Evolutionary conservation across 306 rosid species (phyloP).

Genomic region (Cyamopsis tetragonoloba): DNA sequence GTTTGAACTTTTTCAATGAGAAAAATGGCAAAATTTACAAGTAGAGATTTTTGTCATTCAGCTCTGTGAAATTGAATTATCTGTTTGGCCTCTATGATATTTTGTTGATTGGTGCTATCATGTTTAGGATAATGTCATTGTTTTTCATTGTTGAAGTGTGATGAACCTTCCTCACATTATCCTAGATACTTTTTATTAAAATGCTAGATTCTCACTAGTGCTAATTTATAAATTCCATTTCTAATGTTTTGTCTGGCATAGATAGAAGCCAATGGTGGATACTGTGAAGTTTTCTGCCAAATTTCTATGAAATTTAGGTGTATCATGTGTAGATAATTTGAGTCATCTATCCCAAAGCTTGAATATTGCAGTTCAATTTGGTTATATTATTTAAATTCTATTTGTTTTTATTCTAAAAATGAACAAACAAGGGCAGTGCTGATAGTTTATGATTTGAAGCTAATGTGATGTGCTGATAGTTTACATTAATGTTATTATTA

Average conservation of each 20-base stretch:
- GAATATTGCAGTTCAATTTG: neutral
- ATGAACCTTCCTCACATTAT: neutral
- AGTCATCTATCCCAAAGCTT: neutral
- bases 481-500: too few species aligned
- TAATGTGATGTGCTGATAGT: too few species aligned
- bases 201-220: neutral
- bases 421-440: too few species aligned
- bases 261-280: neutral
- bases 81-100: too few species aligned
- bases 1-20: neutral
- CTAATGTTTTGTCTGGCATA: neutral
- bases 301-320: neutral
- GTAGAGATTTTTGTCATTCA: too few species aligned
- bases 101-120: neutral
- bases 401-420: neutral
- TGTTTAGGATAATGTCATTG: neutral
- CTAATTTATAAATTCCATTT: neutral
- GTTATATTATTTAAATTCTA: conserved; percentile 1
- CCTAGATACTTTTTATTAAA: neutral
- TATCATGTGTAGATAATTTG: neutral
- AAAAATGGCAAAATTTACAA: neutral
- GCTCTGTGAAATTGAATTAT: too few species aligned
- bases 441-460: too few species aligned
- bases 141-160: neutral
- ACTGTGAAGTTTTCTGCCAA: neutral